phyloP scores from a whole-genome alignment of 257 asterid genomes.

The Solanum chilense region DNA sequence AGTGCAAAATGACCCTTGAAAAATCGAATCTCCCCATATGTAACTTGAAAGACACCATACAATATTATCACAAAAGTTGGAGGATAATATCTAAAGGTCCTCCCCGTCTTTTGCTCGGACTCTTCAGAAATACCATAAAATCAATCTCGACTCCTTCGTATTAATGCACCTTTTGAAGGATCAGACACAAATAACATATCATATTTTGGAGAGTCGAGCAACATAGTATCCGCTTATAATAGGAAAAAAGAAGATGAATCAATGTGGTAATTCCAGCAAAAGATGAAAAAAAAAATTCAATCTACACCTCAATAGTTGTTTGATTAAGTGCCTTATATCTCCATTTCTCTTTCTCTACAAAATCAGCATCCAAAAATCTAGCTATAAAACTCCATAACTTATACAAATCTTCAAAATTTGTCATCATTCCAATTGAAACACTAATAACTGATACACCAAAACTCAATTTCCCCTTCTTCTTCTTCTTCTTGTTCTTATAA shows the following conservation, averaged over 20 bases:
- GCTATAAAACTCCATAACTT: constrained; percentile 68
- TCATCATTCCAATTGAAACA: constrained; percentile 43
- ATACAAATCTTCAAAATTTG: constrained; percentile 56
- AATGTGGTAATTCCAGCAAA: background rate
- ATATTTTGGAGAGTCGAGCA: background rate
- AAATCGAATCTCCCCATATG: background rate
- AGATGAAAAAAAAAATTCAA: background rate
- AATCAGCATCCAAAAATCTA: constrained; percentile 87
- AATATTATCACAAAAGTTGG: background rate
- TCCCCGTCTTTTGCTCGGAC: background rate
- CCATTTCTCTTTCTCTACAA: constrained; percentile 85
- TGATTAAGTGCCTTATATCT: constrained; percentile 76
- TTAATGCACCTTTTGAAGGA: background rate
- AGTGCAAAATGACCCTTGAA: background rate
- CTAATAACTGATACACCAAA: constrained; percentile 39
- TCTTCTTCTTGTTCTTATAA: background rate
- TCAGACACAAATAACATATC: background rate
- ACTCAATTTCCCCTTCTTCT: constrained; percentile 11
- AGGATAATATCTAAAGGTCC: background rate
- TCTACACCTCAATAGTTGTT: constrained; percentile 54
- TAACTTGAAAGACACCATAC: background rate
- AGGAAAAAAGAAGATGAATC: background rate
- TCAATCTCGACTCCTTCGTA: background rate
- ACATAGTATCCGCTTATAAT: background rate
- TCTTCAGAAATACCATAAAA: background rate